Percentiles rank a stretch among this genome's conserved stretches.
phyloP scores from a whole-genome alignment of 257 asterid genomes.

The Nemophila menziesii region DNA sequence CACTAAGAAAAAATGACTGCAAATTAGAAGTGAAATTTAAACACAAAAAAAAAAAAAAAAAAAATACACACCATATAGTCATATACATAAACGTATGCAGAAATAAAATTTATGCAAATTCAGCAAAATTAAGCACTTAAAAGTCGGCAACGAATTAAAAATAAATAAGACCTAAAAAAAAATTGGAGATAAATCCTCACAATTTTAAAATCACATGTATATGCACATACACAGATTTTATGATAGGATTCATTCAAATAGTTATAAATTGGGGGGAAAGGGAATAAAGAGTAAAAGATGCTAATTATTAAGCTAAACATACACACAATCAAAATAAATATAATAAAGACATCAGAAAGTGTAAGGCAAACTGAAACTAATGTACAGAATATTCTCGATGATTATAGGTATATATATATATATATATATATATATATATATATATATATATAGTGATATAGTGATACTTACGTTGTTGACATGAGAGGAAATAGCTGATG shows the following conservation, averaged over 20 bases:
- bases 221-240: background rate
- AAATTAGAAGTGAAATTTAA: too few species aligned
- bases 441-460: background rate
- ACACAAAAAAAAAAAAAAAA: too few species aligned
- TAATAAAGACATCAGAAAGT: background rate
- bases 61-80: too few species aligned
- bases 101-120: too few species aligned
- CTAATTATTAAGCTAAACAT: background rate
- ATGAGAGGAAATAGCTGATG: slow-evolving; percentile 19
- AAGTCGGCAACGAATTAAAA: too few species aligned
- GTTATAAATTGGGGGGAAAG: background rate
- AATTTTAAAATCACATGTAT: background rate
- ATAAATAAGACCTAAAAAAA: too few species aligned
- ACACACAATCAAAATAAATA: background rate
- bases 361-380: background rate
- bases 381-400: background rate
- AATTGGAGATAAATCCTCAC: background rate
- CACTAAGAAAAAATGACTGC: too few species aligned
- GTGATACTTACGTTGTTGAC: slow-evolving; percentile 16
- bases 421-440: background rate
- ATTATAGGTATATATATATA: too few species aligned
- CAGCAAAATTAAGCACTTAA: too few species aligned
- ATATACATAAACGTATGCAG: too few species aligned
- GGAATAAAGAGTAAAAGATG: too few species aligned
- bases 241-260: too few species aligned